Conservation (phyloP, 805 yeast species). For the Candida suzukii region DNA sequence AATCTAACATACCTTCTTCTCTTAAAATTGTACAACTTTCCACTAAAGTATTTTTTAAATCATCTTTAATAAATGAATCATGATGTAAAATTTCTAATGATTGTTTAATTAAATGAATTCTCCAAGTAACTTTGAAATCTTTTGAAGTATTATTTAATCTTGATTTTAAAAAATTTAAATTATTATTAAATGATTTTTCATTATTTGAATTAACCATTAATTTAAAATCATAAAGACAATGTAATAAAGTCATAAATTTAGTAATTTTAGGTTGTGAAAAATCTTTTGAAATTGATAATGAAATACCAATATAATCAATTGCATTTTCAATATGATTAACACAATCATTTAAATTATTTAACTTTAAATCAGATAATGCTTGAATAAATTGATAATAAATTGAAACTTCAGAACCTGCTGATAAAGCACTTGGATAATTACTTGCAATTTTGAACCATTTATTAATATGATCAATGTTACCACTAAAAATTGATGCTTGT, state of each 20-base stretch:
- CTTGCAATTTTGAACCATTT: conserved; percentile 57
- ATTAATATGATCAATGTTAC: conserved; percentile 40
- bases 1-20: conserved; percentile 58
- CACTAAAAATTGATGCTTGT: conserved; percentile 66
- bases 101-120: conserved; percentile 36
- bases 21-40: conserved; percentile 60
- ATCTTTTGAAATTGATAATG: conserved; percentile 41
- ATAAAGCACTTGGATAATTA: conserved; percentile 18
- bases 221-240: conserved; percentile 55
- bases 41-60: conserved; percentile 46
- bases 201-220: conserved; percentile 21
- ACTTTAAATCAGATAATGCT: conserved; percentile 41
- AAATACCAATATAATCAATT: conserved; percentile 51
- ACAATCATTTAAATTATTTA: conserved; percentile 27
- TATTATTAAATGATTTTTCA: conserved; percentile 1
- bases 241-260: conserved; percentile 44
- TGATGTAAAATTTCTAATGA: conserved; percentile 27
- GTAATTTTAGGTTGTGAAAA: conserved; percentile 46
- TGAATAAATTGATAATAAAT: conserved; percentile 60
- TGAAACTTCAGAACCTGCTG: conserved; percentile 47
- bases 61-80: conserved; percentile 13
- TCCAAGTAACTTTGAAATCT: conserved; percentile 40
- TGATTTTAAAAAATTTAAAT: conserved; percentile 9
- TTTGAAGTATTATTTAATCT: conserved; percentile 19
- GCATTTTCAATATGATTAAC: conserved; percentile 40